These are phyloP conservation scores for Neocucurbitaria cava DNA, from an alignment of 2,329 filamentous ascomycete species.

Conservation along the genomic window DNA sequence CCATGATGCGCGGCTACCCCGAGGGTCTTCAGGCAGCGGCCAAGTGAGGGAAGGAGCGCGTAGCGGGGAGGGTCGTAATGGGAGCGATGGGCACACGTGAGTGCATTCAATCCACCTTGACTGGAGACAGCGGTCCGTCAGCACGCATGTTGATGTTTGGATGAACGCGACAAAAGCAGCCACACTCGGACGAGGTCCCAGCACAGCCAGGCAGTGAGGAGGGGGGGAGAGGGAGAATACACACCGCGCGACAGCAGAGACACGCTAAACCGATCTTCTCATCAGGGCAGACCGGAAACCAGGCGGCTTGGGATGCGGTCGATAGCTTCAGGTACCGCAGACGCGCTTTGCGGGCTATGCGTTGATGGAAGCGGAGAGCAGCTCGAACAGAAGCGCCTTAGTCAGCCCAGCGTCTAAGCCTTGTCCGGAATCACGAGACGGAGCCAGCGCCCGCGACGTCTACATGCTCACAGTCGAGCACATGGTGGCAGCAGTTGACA, in stretches of 20 bases:
- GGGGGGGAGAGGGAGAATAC: conserved; percentile 17
- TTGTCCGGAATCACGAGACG: conserved; percentile 22
- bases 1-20: conserved; percentile 39
- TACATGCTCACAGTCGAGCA: conserved; percentile 10
- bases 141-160: conserved; percentile 39
- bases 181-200: conserved; percentile 23
- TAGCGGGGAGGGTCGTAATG: conserved; percentile 7
- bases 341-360: conserved; percentile 44
- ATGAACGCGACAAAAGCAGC: conserved; percentile 33
- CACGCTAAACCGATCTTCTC: conserved; percentile 33
- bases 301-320: conserved; percentile 34
- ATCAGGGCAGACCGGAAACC: conserved; percentile 38
- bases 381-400: conserved; percentile 1
- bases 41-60: conserved; percentile 17
- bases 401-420: conserved; percentile 16
- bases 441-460: conserved; percentile 16
- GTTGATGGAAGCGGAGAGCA: conserved; percentile 32
- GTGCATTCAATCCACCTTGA: conserved; percentile 38
- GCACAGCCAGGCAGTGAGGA: conserved; percentile 20
- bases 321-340: conserved; percentile 43
- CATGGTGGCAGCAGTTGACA: conserved; percentile 2
- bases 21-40: conserved; percentile 10
- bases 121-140: conserved; percentile 29
- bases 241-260: conserved; percentile 32
- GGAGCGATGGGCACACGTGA: conserved; percentile 22